Evolutionary conservation across 306 rosid genomes (phyloP).

Genomic region (Malus asiatica): DNA sequence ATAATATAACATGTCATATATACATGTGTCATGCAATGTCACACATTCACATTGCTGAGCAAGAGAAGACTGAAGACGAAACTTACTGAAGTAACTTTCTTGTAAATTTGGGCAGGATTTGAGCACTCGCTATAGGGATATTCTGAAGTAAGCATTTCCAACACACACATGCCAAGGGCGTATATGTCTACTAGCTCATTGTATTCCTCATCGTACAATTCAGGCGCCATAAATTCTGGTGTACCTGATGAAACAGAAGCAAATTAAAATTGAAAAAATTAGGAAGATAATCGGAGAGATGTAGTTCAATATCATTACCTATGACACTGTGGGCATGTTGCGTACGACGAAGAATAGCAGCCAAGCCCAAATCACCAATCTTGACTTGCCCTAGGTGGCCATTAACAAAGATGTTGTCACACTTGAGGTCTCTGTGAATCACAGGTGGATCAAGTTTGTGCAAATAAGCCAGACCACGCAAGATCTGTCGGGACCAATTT

Average conservation of each 20-base stretch:
- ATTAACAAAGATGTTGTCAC: constrained; percentile 83
- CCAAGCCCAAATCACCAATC: constrained; percentile 87
- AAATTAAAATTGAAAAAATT: background rate
- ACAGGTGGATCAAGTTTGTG: constrained; percentile 72
- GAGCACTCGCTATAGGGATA: constrained; percentile 80
- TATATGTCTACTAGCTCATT: constrained; percentile 76
- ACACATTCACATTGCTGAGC: background rate
- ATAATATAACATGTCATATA: background rate
- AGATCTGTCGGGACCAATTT: constrained; percentile 74
- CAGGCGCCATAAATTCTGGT: constrained; percentile 99
- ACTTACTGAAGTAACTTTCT: constrained; percentile 79
- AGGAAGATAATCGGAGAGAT: background rate
- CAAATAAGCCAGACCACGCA: constrained; percentile 60
- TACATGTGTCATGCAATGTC: background rate
- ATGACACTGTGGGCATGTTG: constrained; percentile 81
- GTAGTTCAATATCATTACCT: constrained; percentile 31
- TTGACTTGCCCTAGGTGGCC: constrained; percentile 83
- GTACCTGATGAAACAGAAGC: constrained; percentile 41
- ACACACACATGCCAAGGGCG: constrained; percentile 87
- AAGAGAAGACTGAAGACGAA: background rate
- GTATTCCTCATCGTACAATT: constrained; percentile 79
- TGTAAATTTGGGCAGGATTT: constrained; percentile 95
- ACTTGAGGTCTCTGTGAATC: constrained; percentile 84
- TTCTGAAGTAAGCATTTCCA: constrained; percentile 82
- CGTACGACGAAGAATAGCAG: constrained; percentile 65